Base-by-base conservation (phyloP, 495 filamentous ascomycete genomes). In the Tuber umbilicatum region DNA sequence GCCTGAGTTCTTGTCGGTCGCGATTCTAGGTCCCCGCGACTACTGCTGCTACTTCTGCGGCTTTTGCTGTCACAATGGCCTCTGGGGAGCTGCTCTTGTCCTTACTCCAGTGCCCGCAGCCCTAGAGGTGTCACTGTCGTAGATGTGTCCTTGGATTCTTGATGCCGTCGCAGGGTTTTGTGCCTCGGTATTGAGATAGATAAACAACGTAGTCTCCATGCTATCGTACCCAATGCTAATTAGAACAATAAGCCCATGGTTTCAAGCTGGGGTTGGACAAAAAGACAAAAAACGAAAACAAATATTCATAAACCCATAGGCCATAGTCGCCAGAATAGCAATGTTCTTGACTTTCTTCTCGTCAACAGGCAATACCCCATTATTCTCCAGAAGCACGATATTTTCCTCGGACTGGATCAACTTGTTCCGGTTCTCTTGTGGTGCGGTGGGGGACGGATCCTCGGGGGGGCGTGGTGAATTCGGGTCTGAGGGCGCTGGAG, bases 291-390 rank as follows among this genome's bases (percentile, higher is more conserved):
- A 64, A 2, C 1, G 31, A 35, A 41, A 38, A 84, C 86, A 84
- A 75, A 90, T 89, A 76, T 92, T 92, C 86, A 91, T 89, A 75
- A 83, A 91, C 1, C 88, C 90, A 81, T 90, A 84, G 0, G 89
- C 90, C 90, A 92, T 91, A 21, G 90, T 90, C 0, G 90, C 90
- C 76, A 93, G 90, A n/a, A 92, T 89, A 5, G 90, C 90, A 78
- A 93, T 84, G 35, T 86, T 88, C 27, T 87, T 87, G 10, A 84
- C 83, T 79, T 89, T 89, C 74, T 85, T 86, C 73, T 71, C 78
- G 27, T 80, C 70, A 41, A 92, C 80, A 0, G 91, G 90, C 17
- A 92, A 86, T 10, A 86, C 82, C 7, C 86, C 81, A n/a, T 89
- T 83, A 76, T 93, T 92, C 79, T 92, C 89, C 5, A 92, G 85